Evolutionary conservation across 768 basidiomycete species (phyloP).

Genomic region (Leccinum aurantiacum): DNA sequence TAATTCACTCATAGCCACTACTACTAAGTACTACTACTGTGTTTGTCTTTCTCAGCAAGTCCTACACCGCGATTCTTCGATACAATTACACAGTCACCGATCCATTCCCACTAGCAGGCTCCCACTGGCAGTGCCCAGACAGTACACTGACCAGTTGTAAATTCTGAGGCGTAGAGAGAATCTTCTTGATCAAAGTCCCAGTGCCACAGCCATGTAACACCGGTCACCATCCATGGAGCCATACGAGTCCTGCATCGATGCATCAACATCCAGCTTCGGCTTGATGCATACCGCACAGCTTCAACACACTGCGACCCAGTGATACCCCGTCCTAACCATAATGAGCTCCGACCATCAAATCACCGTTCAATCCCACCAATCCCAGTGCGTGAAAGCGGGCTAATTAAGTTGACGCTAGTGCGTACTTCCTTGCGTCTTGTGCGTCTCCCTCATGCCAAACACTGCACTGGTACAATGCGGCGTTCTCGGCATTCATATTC

Average conservation of each 20-base stretch:
- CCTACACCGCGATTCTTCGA: too few species aligned
- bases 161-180: neutral
- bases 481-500: neutral
- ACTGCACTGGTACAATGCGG: conserved; percentile 9
- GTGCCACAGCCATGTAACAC: neutral
- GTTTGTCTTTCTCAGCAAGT: too few species aligned
- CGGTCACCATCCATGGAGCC: neutral
- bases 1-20: too few species aligned
- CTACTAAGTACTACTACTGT: too few species aligned
- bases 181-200: neutral
- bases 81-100: too few species aligned
- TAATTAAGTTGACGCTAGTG: neutral
- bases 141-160: neutral
- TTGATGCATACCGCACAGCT: conserved; percentile 10
- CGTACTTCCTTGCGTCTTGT: neutral
- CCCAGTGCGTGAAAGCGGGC: neutral
- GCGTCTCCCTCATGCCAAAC: conserved; percentile 4
- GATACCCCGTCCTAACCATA: neutral
- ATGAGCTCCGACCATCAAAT: conserved; percentile 2
- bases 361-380: neutral
- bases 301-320: neutral
- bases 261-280: neutral
- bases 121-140: too few species aligned
- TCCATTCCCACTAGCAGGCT: too few species aligned
- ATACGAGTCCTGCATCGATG: neutral